phyloP scores from a whole-genome alignment of 208 protist genomes.

The Acanthamoeba healyi region DNA sequence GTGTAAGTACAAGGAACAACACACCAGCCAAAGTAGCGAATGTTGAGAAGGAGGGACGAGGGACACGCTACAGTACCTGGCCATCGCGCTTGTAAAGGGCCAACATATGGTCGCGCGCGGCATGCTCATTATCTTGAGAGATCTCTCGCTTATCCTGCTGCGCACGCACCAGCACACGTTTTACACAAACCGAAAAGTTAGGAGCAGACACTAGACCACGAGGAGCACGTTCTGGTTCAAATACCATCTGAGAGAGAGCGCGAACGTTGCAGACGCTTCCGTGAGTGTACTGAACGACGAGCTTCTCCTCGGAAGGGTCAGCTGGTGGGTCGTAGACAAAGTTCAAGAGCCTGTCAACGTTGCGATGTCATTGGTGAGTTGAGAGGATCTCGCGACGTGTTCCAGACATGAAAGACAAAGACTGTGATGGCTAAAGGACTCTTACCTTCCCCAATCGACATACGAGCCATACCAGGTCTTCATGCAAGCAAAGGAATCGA shows the following conservation, averaged over 20 bases:
- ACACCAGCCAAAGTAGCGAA: background rate
- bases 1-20: too few species aligned
- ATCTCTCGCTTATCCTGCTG: background rate
- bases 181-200: too few species aligned
- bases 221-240: too few species aligned
- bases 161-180: too few species aligned
- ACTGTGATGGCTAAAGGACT: background rate
- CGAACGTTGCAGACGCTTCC: background rate
- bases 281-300: constrained; percentile 51
- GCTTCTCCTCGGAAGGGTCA: constrained; percentile 63
- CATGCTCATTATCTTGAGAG: background rate
- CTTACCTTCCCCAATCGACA: constrained; percentile 21
- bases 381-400: too few species aligned
- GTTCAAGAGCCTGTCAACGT: constrained; percentile 37
- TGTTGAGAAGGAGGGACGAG: too few species aligned
- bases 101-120: constrained; percentile 3
- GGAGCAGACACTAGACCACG: too few species aligned
- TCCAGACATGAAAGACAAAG: background rate
- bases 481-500: background rate
- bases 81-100: constrained; percentile 2
- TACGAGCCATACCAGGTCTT: background rate
- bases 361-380: background rate
- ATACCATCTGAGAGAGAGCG: too few species aligned
- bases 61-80: background rate
- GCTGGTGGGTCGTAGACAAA: constrained; percentile 23